Conservation (phyloP, 106 monocot genomes). For the Platanthera zijinensis region DNA sequence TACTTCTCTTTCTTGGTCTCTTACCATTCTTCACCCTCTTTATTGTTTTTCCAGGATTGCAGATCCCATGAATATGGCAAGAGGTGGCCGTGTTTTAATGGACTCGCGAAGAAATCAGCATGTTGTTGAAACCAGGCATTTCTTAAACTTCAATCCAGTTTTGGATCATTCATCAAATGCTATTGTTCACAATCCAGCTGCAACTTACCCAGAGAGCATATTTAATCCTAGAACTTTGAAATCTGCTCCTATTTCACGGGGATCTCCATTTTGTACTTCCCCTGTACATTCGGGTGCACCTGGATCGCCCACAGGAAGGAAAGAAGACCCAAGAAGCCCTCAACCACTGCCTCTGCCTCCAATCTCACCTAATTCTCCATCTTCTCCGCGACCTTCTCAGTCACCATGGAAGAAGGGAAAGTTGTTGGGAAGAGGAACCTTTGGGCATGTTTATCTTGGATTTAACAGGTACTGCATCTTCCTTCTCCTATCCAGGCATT, state of each 20-base stretch:
- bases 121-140: constrained; percentile 17
- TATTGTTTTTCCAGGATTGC: constrained; percentile 30
- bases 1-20: background rate
- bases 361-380: constrained; percentile 38
- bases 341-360: constrained; percentile 94
- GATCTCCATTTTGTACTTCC: constrained; percentile 33
- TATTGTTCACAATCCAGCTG: background rate
- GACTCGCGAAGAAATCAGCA: constrained; percentile 23
- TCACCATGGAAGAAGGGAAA: constrained; percentile 90
- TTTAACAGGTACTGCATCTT: constrained; percentile 66
- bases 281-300: constrained; percentile 38
- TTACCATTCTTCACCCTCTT: constrained; percentile 7
- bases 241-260: constrained; percentile 28
- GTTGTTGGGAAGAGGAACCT: constrained; percentile 85
- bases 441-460: constrained; percentile 89
- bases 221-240: constrained; percentile 25
- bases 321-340: constrained; percentile 53
- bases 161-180: constrained; percentile 25
- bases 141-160: background rate
- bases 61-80: constrained; percentile 31
- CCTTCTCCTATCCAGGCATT: background rate
- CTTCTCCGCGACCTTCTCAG: constrained; percentile 30
- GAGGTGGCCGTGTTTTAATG: constrained; percentile 21
- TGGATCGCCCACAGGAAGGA: constrained; percentile 34
- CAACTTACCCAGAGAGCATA: constrained; percentile 15